phyloP scores from a whole-genome alignment of 208 protist genomes.

The Tritrichomonas foetus region DNA sequence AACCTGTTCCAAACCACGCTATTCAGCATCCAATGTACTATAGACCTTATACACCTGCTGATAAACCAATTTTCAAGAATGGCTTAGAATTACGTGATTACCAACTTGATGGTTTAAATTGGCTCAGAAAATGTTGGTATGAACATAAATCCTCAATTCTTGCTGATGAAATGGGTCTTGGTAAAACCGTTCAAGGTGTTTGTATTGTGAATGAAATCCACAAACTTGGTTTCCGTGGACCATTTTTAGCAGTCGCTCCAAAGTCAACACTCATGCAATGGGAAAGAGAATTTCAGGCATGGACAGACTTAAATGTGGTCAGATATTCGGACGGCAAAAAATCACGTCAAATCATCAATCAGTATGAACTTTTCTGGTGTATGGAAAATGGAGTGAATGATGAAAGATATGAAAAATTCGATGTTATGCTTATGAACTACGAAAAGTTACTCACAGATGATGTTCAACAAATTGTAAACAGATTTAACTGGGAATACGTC shows the following conservation, averaged over 20 bases:
- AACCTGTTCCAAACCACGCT: background rate
- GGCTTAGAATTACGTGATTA: slow-evolving; percentile 49
- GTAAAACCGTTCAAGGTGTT: slow-evolving; percentile 57
- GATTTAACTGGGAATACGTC: slow-evolving; percentile 61
- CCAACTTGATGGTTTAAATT: slow-evolving; percentile 57
- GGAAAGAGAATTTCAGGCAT: slow-evolving; percentile 22
- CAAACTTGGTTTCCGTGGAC: background rate
- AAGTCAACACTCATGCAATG: background rate
- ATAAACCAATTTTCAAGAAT: background rate
- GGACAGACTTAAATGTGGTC: slow-evolving; percentile 40
- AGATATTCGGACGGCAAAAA: background rate
- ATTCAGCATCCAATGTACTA: background rate
- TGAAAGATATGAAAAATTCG: slow-evolving; percentile 41
- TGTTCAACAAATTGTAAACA: slow-evolving; percentile 42
- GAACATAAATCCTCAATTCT: slow-evolving; percentile 48
- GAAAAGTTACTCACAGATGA: slow-evolving; percentile 62
- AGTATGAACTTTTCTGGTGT: background rate
- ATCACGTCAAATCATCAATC: background rate
- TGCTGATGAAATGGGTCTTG: slow-evolving; percentile 62
- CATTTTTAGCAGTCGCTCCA: slow-evolving; percentile 29
- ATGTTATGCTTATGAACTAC: slow-evolving; percentile 64
- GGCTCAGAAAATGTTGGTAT: slow-evolving; percentile 55
- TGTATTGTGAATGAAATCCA: background rate
- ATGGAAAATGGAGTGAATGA: background rate
- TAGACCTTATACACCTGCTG: background rate